phyloP scores from a whole-genome alignment of 2,329 filamentous ascomycete genomes.

The Trichoderma sp. region DNA sequence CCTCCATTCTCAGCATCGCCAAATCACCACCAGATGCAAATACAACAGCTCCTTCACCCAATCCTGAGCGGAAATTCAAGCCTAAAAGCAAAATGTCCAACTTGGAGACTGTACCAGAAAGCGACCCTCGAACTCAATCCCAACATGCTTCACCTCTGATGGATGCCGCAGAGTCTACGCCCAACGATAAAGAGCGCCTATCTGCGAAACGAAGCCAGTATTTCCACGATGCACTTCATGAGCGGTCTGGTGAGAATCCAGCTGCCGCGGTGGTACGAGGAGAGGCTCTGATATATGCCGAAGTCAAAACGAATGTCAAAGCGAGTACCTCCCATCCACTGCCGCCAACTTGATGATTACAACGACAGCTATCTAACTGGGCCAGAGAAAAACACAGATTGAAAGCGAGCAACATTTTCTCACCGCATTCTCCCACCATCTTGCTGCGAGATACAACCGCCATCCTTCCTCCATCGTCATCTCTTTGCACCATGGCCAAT shows the following conservation, averaged over 20 bases:
- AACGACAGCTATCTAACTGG: not conserved
- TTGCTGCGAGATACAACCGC: constrained; percentile 73
- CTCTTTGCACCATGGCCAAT: constrained; percentile 70
- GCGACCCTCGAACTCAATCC: constrained; percentile 21
- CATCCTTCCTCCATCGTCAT: constrained; percentile 72
- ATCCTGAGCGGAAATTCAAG: constrained; percentile 23
- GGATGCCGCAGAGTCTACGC: not conserved
- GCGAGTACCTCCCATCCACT: not conserved
- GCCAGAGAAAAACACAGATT: constrained; percentile 46
- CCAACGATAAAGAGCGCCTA: not conserved
- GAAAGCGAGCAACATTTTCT: constrained; percentile 73
- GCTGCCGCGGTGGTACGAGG: constrained; percentile 45
- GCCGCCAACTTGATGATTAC: not conserved
- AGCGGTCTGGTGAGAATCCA: constrained; percentile 25
- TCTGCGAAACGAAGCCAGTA: constrained; percentile 31
- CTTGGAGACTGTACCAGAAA: constrained; percentile 33
- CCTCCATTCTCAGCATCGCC: not conserved
- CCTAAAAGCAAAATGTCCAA: constrained; percentile 22
- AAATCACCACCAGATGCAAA: not conserved
- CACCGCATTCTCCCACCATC: constrained; percentile 67
- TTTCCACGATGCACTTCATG: constrained; percentile 46
- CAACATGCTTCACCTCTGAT: not conserved
- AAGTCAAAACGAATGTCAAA: constrained; percentile 35
- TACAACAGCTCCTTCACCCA: not conserved
- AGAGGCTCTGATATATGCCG: constrained; percentile 59